These are phyloP conservation scores for Leucocoprinus leucothites DNA, from an alignment of 768 basidiomycete genomes.

Conservation along the genomic window DNA sequence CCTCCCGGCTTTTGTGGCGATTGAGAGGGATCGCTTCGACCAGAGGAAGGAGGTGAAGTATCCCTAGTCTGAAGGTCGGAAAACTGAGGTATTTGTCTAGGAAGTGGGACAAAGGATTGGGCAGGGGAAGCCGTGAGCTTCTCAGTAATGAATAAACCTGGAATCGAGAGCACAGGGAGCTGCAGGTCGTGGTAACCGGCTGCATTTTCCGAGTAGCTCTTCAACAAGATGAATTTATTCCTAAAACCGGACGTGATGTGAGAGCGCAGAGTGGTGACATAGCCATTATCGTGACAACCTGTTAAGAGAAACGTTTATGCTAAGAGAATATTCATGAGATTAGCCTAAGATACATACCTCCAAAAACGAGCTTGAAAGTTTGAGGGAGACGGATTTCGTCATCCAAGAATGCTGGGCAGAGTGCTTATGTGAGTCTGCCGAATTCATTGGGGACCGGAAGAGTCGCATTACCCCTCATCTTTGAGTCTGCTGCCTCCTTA, in stretches of 20 bases:
- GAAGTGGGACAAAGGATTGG: neutral
- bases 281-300: constrained; percentile 78
- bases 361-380: constrained; percentile 65
- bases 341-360: constrained; percentile 18
- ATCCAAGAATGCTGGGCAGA: constrained; percentile 53
- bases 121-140: constrained; percentile 35
- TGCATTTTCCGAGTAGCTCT: constrained; percentile 61
- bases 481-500: constrained; percentile 75
- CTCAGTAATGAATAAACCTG: constrained; percentile 56
- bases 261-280: constrained; percentile 57
- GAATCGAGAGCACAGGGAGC: constrained; percentile 50
- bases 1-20: neutral
- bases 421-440: constrained; percentile 6
- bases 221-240: constrained; percentile 62
- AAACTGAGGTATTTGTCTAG: neutral
- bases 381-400: constrained; percentile 62
- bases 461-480: constrained; percentile 59
- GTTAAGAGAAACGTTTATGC: constrained; percentile 1
- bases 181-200: constrained; percentile 51
- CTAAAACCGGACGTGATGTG: constrained; percentile 63
- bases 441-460: neutral
- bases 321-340: neutral
- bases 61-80: constrained; percentile 12
- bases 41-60: neutral
- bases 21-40: neutral